Evolutionary conservation across 1,284 basidiomycete species (phyloP), one percentile per base, ranked within the genome.

Genomic region (Tilletia setariae): DNA sequence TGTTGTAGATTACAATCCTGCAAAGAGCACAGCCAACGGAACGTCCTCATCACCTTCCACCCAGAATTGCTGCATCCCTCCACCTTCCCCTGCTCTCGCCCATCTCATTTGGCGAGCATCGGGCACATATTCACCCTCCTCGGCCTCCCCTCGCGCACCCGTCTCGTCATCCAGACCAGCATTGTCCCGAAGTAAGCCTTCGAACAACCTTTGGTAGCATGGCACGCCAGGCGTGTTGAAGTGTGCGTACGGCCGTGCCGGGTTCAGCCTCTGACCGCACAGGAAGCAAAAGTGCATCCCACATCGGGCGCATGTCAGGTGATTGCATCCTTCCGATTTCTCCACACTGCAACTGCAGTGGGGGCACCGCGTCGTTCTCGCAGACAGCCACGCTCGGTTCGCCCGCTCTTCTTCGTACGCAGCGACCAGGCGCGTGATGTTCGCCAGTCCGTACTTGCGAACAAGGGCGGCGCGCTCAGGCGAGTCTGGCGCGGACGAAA

Each of bases 261-360:
- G 62, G 28, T 66, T 68, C 23, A 76, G 70, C 0, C 68, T 35
- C 64, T 74, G 70, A n/a, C 72, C 72, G 66, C 74, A 76, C 21
- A 76, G 64, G 23, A 74, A 74, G 63, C 74, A 76, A 61, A 73
- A 76, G 51, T 76, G 74, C 56, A 72, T 72, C 56, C 66, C 56
- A 43, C 74, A 76, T 42, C 66, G 63, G n/a, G 68, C 72, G 66
- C 74, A 76, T 1, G 72, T 76, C 71, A 76, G 74, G 56, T 76
- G 74, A 59, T 76, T 76, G 62, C 74, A 76, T 1, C 74, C 74
- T 35, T 70, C 71, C n/a, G 67, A 67, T 63, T 74, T 76, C 59
- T 74, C 74, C 21, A 74, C 72, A 4, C 70, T 68, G 19, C 72
- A 70, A 7, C 68, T 63, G 59, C 74, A 76, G 0, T 69, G 69